A percentile compares a stretch with the other conserved stretches of the same genome.
Conservation (phyloP, 2,329 filamentous ascomycete genomes). For the Fusarium solani-melongenae region DNA sequence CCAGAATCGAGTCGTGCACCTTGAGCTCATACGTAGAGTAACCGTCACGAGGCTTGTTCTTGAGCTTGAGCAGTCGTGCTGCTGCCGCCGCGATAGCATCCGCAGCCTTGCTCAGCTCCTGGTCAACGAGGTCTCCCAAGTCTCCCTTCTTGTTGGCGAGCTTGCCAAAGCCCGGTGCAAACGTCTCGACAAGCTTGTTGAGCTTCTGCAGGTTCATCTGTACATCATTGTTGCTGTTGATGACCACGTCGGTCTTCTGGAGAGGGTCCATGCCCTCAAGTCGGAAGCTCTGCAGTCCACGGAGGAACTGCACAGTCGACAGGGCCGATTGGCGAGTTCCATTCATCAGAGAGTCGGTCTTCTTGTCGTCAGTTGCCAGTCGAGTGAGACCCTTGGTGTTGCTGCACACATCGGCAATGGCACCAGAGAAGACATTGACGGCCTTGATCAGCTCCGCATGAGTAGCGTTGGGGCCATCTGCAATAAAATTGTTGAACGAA, state of each 20-base stretch:
- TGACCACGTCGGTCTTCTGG: slow-evolving; percentile 96
- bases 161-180: slow-evolving; percentile 88
- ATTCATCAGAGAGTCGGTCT: slow-evolving; percentile 84
- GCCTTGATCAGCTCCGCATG: slow-evolving; percentile 94
- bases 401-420: slow-evolving; percentile 91
- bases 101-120: slow-evolving; percentile 91
- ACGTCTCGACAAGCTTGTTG: slow-evolving; percentile 91
- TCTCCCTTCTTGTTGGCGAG: slow-evolving; percentile 84
- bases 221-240: slow-evolving; percentile 97
- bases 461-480: slow-evolving; percentile 90
- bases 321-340: slow-evolving; percentile 86
- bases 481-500: slow-evolving; percentile 98
- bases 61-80: slow-evolving; percentile 88
- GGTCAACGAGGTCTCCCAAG: slow-evolving; percentile 91
- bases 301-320: slow-evolving; percentile 94
- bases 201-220: slow-evolving; percentile 93
- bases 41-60: slow-evolving; percentile 94
- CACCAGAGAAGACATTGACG: slow-evolving; percentile 88
- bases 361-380: slow-evolving; percentile 95
- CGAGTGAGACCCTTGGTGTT: slow-evolving; percentile 96
- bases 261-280: slow-evolving; percentile 89
- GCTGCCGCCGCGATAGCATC: slow-evolving; percentile 95
- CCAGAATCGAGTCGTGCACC: slow-evolving; percentile 94
- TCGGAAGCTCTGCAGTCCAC: slow-evolving; percentile 91
- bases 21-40: slow-evolving; percentile 97